Evolutionary conservation across 208 protist genomes (phyloP).

Genomic region (Crithidia thermophila): DNA sequence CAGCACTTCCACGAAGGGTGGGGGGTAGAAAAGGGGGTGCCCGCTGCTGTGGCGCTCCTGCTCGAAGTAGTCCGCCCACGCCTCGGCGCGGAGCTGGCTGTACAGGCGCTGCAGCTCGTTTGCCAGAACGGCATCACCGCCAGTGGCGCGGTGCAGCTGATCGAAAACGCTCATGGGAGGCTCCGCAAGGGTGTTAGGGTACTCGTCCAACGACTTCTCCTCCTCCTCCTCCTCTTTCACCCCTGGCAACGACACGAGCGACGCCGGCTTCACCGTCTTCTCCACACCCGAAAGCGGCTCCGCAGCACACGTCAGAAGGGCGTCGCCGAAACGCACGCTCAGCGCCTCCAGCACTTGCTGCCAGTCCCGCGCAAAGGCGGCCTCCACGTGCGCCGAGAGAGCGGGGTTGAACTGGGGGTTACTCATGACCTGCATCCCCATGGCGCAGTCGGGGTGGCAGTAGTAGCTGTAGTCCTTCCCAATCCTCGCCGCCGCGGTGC

Average conservation of each 20-base stretch:
- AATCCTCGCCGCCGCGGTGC: slow-evolving; percentile 12
- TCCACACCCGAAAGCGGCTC: too few species aligned
- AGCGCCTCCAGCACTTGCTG: slow-evolving; percentile 15
- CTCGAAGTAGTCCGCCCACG: slow-evolving; percentile 70
- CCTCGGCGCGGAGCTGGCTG: slow-evolving; percentile 60
- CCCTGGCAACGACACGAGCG: too few species aligned
- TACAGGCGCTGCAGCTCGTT: slow-evolving; percentile 31
- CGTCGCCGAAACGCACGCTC: not conserved
- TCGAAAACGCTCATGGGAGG: not conserved
- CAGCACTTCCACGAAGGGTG: slow-evolving; percentile 31
- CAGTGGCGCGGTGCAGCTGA: not conserved
- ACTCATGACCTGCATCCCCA: slow-evolving; percentile 45
- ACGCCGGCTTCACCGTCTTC: too few species aligned
- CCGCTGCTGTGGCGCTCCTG: slow-evolving; percentile 45
- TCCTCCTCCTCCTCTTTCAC: not conserved
- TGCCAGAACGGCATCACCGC: not conserved
- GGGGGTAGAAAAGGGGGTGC: slow-evolving; percentile 44
- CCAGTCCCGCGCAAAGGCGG: slow-evolving; percentile 42
- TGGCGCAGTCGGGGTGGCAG: slow-evolving; percentile 56
- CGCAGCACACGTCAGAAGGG: not conserved
- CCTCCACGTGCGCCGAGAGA: slow-evolving; percentile 46
- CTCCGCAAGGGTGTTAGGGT: too few species aligned
- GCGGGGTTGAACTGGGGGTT: slow-evolving; percentile 52
- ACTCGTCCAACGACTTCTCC: too few species aligned
- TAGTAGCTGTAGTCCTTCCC: slow-evolving; percentile 37